These are phyloP conservation scores for Talaromyces sp. DNA, from an alignment of 2,329 filamentous ascomycete genomes.

Conservation along the genomic window DNA sequence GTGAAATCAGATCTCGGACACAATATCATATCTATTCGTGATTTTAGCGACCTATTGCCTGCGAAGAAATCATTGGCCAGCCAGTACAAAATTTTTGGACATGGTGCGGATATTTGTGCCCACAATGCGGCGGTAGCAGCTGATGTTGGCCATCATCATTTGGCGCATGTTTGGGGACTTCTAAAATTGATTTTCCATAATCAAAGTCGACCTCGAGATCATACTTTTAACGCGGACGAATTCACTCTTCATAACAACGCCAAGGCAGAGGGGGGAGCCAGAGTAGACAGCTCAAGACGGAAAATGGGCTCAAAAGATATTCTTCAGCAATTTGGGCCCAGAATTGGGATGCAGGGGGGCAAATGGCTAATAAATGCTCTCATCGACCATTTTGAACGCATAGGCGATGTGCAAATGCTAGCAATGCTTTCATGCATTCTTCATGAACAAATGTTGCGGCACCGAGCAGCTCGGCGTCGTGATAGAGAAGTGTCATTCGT, in stretches of 20 bases:
- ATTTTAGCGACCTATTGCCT: slow-evolving; percentile 65
- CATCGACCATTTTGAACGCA: slow-evolving; percentile 54
- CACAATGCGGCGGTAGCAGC: slow-evolving; percentile 77
- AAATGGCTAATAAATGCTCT: slow-evolving; percentile 52
- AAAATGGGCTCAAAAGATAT: slow-evolving; percentile 22
- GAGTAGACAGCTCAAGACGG: slow-evolving; percentile 36
- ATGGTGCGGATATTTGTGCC: slow-evolving; percentile 71
- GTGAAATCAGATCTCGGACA: slow-evolving; percentile 46
- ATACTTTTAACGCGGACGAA: slow-evolving; percentile 58
- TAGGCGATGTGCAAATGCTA: slow-evolving; percentile 60
- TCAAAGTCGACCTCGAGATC: slow-evolving; percentile 64
- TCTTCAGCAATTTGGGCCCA: slow-evolving; percentile 38
- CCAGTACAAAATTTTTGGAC: slow-evolving; percentile 77
- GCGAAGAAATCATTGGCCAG: slow-evolving; percentile 70
- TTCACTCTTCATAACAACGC: slow-evolving; percentile 38
- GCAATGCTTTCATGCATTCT: slow-evolving; percentile 60
- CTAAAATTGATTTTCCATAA: slow-evolving; percentile 70
- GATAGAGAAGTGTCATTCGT: slow-evolving; percentile 21
- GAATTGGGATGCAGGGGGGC: slow-evolving; percentile 50
- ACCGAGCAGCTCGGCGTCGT: slow-evolving; percentile 14
- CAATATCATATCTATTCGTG: slow-evolving; percentile 68
- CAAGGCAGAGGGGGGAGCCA: slow-evolving; percentile 26
- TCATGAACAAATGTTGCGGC: slow-evolving; percentile 42
- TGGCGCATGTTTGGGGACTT: slow-evolving; percentile 80
- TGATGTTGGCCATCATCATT: slow-evolving; percentile 62